Evolutionary conservation across 495 filamentous ascomycete genomes (phyloP), one percentile per base, ranked within the genome.

Genomic region (Aspergillus homomorphus): DNA sequence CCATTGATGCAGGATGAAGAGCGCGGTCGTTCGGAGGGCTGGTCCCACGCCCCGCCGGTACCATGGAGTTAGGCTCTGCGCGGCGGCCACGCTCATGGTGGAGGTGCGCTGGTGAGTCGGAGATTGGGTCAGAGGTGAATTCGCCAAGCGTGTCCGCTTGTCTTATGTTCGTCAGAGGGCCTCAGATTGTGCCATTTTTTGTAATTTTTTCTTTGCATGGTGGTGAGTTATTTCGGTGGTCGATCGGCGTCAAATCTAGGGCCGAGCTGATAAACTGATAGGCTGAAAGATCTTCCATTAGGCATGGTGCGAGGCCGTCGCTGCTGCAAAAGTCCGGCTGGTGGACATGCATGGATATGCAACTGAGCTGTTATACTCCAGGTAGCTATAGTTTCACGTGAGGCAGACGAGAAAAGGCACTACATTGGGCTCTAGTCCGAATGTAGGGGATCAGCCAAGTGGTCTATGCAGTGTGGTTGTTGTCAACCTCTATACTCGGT

Each of bases 1-100:
- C 80, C 81, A 85, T 63, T 85, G 82, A 48, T 74, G 74, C 26
- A 77, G 66, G 57, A 85, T 58, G 59, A 82, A 72, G 14, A 51
- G 53, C 7, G 72, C 49, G 42, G 66, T 60, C 38, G 42, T 48
- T 43, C 68, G 66, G 28, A 64, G 20, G 30, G 59, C 49, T 45
- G 46, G 54, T 26, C 52, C 16, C 3, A 30, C 8, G 38, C 45
- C 45, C 43, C 44, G 21, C 5, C 23, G 48, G 24, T 16, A 18
- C 22, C 16, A n/a, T 48, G 45, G 15, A 18, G 24, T 23, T 3
- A 9, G 9, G 19, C 8, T 21, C 15, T 21, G 45, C 10, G 45
- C 18, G 14, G 41, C 3, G 45, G n/a, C 22, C 33, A 38, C 33
- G 12, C 33, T 38, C 33, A 38, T 38, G 33, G 10, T 38, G 4